Evolutionary conservation across 805 yeast genomes (phyloP), one percentile per base, ranked within the genome.

Genomic region (Metschnikowia baotianmanensis): DNA sequence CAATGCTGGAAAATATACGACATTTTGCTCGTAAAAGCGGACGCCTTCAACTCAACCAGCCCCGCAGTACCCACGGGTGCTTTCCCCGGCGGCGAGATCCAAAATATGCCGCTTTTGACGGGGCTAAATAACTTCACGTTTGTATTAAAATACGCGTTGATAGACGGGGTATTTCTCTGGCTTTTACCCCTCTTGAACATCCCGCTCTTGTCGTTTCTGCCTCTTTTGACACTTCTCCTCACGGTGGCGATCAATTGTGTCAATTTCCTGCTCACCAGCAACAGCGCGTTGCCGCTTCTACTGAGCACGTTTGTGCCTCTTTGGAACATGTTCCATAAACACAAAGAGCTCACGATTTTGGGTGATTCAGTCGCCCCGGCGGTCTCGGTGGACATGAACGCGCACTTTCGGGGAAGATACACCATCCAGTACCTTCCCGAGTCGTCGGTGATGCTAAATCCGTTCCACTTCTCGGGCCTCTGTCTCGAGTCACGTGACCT

Each of bases 341-440:
- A 67, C 44, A 60, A 54, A 26, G 82, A 78, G 44, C 58, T 78
- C 43, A 78, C 78, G n/a, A 59, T 80, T 5, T 62, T 66, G 12
- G 84, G 83, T 10, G 71, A 69, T 27, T 51, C 76, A 0, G 63
- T 74, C 4, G 61, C 58, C 28, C 53, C 74, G 4, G 57, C 62
- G 16, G 52, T 56, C 23, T 56, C 71, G 10, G 41, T 63, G 4
- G 78, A 77, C 45, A 72, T 73, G 52, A 67, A 77, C 17, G 57
- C 77, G 2, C 95, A 89, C 59, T 84, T 90, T 59, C 83, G 78
- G 54, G 99, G 99, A 31, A 80, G 80, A 31, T 86, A 86, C 55
- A 85, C 90, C 1, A 83, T 93, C 46, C 85, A 90, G 55, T 85
- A 86, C 46, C 67, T 93, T 25, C 98, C 99, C 0, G 97, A 91